A percentile compares a stretch with the other conserved stretches of the same genome.
Conservation (phyloP, 352 stramenopile genomes). For the Pseudoperonospora humuli region DNA sequence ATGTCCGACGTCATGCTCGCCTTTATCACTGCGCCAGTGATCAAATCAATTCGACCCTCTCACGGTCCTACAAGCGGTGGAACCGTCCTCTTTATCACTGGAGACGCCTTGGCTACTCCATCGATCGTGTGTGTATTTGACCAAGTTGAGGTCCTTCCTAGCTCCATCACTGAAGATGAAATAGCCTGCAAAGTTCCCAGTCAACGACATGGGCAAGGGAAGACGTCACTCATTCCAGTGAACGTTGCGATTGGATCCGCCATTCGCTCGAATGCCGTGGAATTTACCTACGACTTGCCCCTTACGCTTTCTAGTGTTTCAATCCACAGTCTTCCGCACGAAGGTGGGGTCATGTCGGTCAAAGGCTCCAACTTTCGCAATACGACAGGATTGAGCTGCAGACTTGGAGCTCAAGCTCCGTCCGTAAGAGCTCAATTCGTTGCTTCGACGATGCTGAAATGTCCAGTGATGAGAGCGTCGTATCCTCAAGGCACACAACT, state of each 20-base stretch:
- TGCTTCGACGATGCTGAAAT: slow-evolving; percentile 10
- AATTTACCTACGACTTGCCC: slow-evolving; percentile 20
- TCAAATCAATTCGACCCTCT: slow-evolving; percentile 16
- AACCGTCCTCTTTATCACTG: slow-evolving; percentile 20
- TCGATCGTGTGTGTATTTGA: slow-evolving; percentile 23
- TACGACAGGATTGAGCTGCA: slow-evolving; percentile 20
- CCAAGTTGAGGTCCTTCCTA: slow-evolving; percentile 9
- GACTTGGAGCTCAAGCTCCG: slow-evolving; percentile 7
- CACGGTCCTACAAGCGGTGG: slow-evolving; percentile 22
- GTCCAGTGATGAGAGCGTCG: neutral
- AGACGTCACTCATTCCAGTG: slow-evolving; percentile 4
- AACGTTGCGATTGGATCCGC: slow-evolving; percentile 7
- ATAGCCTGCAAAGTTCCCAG: slow-evolving; percentile 22
- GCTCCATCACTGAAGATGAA: slow-evolving; percentile 6
- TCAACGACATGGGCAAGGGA: neutral
- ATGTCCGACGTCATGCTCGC: slow-evolving; percentile 12
- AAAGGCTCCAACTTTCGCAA: slow-evolving; percentile 28
- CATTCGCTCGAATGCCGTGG: slow-evolving; percentile 23
- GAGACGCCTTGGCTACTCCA: slow-evolving; percentile 10
- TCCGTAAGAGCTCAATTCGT: slow-evolving; percentile 3
- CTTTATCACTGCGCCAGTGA: slow-evolving; percentile 18
- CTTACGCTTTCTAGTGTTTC: slow-evolving; percentile 18
- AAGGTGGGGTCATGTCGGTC: slow-evolving; percentile 10
- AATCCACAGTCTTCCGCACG: slow-evolving; percentile 11
- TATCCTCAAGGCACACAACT: slow-evolving; percentile 7